A percentile compares a stretch with the other conserved stretches of the same genome.
These are phyloP conservation scores for Blastobotrys persicus DNA, from an alignment of 1,139 yeast genomes.

Conservation along the genomic window DNA sequence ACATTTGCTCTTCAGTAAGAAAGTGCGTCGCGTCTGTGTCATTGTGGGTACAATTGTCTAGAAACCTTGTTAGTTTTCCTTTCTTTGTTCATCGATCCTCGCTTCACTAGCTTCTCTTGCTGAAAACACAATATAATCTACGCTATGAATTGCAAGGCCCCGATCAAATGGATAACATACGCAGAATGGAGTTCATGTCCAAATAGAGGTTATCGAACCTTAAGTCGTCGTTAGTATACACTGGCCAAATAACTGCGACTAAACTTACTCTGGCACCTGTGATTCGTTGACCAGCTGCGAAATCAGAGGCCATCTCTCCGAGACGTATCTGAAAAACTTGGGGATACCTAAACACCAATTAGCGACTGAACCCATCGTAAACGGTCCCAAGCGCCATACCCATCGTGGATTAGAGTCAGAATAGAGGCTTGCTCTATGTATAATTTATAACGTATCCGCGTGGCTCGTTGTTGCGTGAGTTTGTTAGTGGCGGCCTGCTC, in stretches of 20 bases:
- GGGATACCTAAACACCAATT: slow-evolving; percentile 66
- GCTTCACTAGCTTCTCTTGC: too few relatives aligned
- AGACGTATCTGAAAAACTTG: slow-evolving; percentile 90
- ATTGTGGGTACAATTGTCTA: slow-evolving; percentile 60
- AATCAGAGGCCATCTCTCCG: slow-evolving; percentile 98
- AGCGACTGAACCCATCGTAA: too few relatives aligned
- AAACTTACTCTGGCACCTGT: slow-evolving; percentile 71
- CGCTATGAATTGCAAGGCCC: not conserved
- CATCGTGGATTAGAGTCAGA: not conserved
- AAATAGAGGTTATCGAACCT: slow-evolving; percentile 85
- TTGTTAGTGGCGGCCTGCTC: too few relatives aligned
- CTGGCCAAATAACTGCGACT: too few relatives aligned
- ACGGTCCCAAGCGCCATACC: not conserved
- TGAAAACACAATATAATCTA: too few relatives aligned
- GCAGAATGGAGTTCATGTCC: slow-evolving; percentile 97
- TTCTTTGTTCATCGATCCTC: too few relatives aligned
- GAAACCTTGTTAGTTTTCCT: not conserved
- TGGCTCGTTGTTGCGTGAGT: too few relatives aligned
- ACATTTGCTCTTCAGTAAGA: slow-evolving; percentile 87
- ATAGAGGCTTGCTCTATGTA: not conserved
- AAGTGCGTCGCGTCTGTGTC: slow-evolving; percentile 46
- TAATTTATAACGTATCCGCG: not conserved
- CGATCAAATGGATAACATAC: slow-evolving; percentile 17
- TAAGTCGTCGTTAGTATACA: slow-evolving; percentile 9
- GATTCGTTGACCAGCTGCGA: slow-evolving; percentile 82